phyloP scores from a whole-genome alignment of 2,329 filamentous ascomycete species.

The Apiospora marii region DNA sequence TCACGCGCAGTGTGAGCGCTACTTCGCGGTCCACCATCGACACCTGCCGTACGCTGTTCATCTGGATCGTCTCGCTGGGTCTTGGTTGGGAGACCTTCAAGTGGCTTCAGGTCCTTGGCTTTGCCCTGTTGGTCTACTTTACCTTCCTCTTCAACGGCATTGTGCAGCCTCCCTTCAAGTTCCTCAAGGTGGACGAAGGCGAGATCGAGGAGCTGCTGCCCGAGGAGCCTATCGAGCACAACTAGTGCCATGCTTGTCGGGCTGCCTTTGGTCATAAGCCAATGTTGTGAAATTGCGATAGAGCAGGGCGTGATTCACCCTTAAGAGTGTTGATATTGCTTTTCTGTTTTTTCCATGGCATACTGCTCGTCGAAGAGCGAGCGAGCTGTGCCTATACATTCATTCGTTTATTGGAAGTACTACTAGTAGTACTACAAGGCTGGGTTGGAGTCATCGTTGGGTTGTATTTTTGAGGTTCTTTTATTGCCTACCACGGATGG shows the following conservation, averaged over 20 bases:
- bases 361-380: background rate
- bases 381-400: background rate
- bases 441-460: background rate
- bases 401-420: background rate
- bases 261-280: too few species aligned
- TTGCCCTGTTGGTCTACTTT: constrained; percentile 90
- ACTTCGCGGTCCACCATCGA: constrained; percentile 96
- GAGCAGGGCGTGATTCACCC: background rate
- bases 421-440: background rate
- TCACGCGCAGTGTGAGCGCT: constrained; percentile 88
- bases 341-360: background rate
- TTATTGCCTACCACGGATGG: background rate
- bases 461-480: background rate
- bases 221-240: constrained; percentile 85
- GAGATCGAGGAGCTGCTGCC: constrained; percentile 73
- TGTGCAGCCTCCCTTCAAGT: constrained; percentile 80
- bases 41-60: constrained; percentile 96
- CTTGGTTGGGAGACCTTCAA: constrained; percentile 98
- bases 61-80: constrained; percentile 93
- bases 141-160: constrained; percentile 97
- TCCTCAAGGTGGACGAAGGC: constrained; percentile 60
- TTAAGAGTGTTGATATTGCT: background rate
- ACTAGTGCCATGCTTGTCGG: constrained; percentile 28
- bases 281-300: background rate
- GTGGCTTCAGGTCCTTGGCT: constrained; percentile 91